These are phyloP conservation scores for Cutaneotrichosporon cutaneum DNA, from an alignment of 1,284 basidiomycete genomes.

Conservation along the genomic window DNA sequence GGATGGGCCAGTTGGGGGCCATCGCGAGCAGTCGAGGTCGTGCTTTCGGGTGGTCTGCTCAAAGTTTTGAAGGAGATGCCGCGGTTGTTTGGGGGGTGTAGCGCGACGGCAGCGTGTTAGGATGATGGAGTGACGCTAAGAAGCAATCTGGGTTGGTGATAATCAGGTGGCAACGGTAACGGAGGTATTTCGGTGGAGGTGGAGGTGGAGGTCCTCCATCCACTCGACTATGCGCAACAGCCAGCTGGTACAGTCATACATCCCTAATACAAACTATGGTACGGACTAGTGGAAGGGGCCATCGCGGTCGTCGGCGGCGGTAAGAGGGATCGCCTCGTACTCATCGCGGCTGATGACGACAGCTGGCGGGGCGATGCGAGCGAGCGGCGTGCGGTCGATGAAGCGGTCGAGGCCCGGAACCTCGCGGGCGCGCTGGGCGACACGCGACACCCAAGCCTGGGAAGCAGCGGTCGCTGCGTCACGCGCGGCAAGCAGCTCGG, in stretches of 20 bases:
- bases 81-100: not conserved
- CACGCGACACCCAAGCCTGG: slow-evolving; percentile 14
- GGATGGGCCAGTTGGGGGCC: slow-evolving; percentile 28
- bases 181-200: not conserved
- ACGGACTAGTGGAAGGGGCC: not conserved
- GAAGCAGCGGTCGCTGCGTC: not conserved
- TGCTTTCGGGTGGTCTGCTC: not conserved
- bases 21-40: not conserved
- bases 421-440: slow-evolving; percentile 14
- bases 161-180: not conserved
- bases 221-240: not conserved
- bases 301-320: not conserved
- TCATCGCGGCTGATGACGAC: slow-evolving; percentile 22
- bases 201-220: not conserved
- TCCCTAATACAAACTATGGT: not conserved
- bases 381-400: slow-evolving; percentile 28
- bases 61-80: not conserved
- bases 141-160: not conserved
- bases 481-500: slow-evolving; percentile 24
- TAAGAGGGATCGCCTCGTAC: slow-evolving; percentile 45
- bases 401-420: slow-evolving; percentile 24
- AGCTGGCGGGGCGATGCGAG: slow-evolving; percentile 21
- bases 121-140: not conserved
- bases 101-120: not conserved
- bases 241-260: not conserved